Conservation (phyloP, 805 yeast genomes). For the Starmerella etchellsii region DNA sequence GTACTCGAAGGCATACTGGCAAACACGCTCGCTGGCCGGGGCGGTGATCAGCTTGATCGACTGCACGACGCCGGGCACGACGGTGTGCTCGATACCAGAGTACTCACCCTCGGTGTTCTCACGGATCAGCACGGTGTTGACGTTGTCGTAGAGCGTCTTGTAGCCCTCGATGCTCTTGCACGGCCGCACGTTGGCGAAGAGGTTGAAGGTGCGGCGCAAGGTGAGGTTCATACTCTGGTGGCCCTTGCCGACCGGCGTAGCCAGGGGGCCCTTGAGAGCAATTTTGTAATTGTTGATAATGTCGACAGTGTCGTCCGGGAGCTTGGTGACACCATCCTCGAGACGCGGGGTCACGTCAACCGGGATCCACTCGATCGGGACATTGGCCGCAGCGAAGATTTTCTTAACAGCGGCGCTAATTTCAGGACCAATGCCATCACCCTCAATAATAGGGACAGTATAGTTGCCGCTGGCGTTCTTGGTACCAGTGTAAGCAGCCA, state of each 20-base stretch:
- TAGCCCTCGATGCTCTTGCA: conserved; percentile 88
- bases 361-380: conserved; percentile 94
- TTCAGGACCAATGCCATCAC: conserved; percentile 97
- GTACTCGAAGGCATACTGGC: conserved; percentile 93
- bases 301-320: conserved; percentile 84
- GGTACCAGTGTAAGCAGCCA: conserved; percentile 32
- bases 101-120: conserved; percentile 99
- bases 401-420: conserved; percentile 88
- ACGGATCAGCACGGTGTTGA: conserved; percentile 90
- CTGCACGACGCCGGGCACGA: conserved; percentile 97
- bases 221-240: conserved; percentile 96
- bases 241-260: conserved; percentile 98
- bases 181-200: conserved; percentile 96
- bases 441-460: conserved; percentile 91
- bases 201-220: conserved; percentile 87
- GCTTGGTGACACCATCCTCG: conserved; percentile 82
- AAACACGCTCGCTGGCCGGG: conserved; percentile 91
- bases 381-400: conserved; percentile 85
- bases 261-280: conserved; percentile 95
- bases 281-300: conserved; percentile 86
- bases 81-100: conserved; percentile 97
- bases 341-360: conserved; percentile 92
- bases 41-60: conserved; percentile 93
- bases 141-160: conserved; percentile 79
- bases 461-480: conserved; percentile 52